phyloP scores from a whole-genome alignment of 2,329 filamentous ascomycete species.

The Beauveria sp. region DNA sequence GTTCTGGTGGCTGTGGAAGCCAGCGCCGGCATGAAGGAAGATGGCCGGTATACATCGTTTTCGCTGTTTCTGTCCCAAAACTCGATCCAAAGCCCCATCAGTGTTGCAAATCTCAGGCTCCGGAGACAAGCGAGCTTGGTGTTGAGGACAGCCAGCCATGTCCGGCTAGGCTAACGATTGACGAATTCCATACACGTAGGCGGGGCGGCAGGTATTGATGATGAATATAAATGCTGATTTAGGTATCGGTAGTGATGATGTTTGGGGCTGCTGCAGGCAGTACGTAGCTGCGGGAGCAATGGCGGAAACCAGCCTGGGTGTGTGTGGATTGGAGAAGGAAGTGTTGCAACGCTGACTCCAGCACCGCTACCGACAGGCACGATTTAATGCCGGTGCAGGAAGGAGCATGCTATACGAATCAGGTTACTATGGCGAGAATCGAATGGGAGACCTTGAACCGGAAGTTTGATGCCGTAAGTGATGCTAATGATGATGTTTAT shows the following conservation, averaged over 20 bases:
- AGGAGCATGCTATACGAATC: background rate
- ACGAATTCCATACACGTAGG: constrained; percentile 3
- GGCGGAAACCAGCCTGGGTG: background rate
- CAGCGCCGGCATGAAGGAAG: constrained; percentile 91
- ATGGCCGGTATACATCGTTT: constrained; percentile 56
- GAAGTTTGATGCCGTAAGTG: background rate
- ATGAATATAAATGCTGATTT: background rate
- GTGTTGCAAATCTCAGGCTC: constrained; percentile 36
- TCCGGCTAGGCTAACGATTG: constrained; percentile 14
- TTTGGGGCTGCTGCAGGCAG: background rate
- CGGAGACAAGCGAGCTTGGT: constrained; percentile 33
- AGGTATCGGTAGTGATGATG: background rate
- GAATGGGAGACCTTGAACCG: background rate
- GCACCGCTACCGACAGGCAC: constrained; percentile 2
- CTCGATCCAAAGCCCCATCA: constrained; percentile 35
- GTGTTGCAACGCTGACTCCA: background rate
- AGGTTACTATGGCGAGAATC: background rate
- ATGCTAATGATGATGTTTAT: background rate
- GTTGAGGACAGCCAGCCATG: constrained; percentile 24
- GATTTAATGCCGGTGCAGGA: background rate
- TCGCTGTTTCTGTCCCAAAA: constrained; percentile 27
- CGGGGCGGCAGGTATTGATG: background rate
- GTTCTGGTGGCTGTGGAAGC: constrained; percentile 84
- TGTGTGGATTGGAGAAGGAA: background rate
- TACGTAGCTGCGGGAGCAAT: background rate